phyloP scores from a whole-genome alignment of 768 basidiomycete species.

The Kwoniella botswanensis region DNA sequence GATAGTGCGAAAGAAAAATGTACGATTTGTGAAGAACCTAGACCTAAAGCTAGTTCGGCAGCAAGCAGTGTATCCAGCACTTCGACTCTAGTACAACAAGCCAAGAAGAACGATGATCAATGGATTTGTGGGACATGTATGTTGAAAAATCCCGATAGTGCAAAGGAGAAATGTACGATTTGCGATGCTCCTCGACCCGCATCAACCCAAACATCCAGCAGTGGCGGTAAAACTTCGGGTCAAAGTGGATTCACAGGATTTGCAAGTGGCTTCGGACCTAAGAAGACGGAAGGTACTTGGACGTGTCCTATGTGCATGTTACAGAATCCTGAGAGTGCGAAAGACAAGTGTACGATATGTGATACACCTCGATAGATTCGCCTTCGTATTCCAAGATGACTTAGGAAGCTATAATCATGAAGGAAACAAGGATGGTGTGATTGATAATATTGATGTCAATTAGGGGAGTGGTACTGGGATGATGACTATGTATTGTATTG shows the following conservation, averaged over 20 bases:
- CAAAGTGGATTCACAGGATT: constrained; percentile 11
- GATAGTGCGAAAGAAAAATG: constrained; percentile 61
- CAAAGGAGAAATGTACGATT: constrained; percentile 62
- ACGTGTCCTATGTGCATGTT: constrained; percentile 66
- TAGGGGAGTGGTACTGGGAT: not conserved
- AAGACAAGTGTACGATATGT: constrained; percentile 63
- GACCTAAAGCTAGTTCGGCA: constrained; percentile 59
- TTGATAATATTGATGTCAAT: too few species aligned
- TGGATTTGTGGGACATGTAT: constrained; percentile 70
- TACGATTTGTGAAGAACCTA: constrained; percentile 61
- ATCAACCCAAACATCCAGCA: not conserved
- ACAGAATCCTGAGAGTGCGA: constrained; percentile 59
- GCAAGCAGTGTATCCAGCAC: constrained; percentile 60
- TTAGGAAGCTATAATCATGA: too few species aligned
- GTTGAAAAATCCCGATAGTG: constrained; percentile 59
- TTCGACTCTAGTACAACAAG: constrained; percentile 20
- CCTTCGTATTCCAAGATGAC: too few species aligned
- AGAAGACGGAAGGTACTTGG: constrained; percentile 60
- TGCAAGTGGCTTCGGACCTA: not conserved
- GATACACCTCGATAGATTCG: constrained; percentile 49
- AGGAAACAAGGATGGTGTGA: too few species aligned
- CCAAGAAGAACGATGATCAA: not conserved
- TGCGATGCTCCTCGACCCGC: constrained; percentile 59
- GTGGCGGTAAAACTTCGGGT: not conserved
- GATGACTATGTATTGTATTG: not conserved